Evolutionary conservation across 106 monocot genomes (phyloP), one percentile per base, ranked within the genome.

Genomic region (Hemerocallis citrina): DNA sequence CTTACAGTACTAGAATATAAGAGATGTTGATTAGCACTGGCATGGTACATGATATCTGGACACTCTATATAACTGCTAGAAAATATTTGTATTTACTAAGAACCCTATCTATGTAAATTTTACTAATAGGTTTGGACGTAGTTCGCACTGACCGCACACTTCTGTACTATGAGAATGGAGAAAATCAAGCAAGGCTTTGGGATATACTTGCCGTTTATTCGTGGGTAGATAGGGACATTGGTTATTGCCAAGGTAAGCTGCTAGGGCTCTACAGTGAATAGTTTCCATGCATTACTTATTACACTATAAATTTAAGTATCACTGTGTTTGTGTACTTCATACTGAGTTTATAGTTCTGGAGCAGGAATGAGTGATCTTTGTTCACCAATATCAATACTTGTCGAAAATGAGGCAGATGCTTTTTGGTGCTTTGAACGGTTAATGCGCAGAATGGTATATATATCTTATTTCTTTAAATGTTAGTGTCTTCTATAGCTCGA

Each of bases 331-430:
- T 21, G 21, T 44, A 38, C 60, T 59, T 4, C 36, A 57, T 16
- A 24, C 65, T 62, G 58, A 64, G 17, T 27, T n/a, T 59, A 35
- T 23, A 50, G 16, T 76, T 62, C 61, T 42, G 14, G 27, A 51
- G 29, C 74, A 93, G 92, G 92, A 59, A 93, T 93, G 92, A 93
- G 85, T 88, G 92, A 93, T 79, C 75, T 93, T 64, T 93, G 92
- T 59, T 93, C 92, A 29, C 92, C 92, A 43, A 76, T 93, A 59
- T 36, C 79, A 55, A 88, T 93, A 31, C 64, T 93, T 45, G 17
- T 93, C 29, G 88, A 93, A 67, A 81, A 84, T 67, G 92, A 93
- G 52, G 92, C 92, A 38, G 92, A 93, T 81, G 88, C 88, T 15
- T 93, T 93, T 74, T 93, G 92, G 92, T 93, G 92, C 74, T 93